Evolutionary conservation across 2,329 filamentous ascomycete species (phyloP), one percentile per base, ranked within the genome.

Genomic region (Colletotrichum chrysophilum): DNA sequence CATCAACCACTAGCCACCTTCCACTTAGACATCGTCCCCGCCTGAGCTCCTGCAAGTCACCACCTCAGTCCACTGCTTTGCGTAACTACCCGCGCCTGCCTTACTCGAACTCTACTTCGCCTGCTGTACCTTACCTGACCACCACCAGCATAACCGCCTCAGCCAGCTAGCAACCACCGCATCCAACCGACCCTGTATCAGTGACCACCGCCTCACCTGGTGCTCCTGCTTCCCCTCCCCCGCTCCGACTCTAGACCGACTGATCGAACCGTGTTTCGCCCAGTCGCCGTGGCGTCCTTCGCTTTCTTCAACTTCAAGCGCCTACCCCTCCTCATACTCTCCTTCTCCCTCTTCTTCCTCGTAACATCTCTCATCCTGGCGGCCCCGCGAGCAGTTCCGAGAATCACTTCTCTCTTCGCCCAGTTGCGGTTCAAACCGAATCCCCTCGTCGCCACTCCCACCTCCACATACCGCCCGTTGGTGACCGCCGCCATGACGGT

Each of bases 361-460:
- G 84, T 85, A 77, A 84, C 89, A 70, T 81, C 87, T 85, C 86
- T 90, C 89, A 94, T 90, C 82, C 91, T 95, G 93, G 93, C 93
- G 88, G 87, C 90, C 82, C 87, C 90, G 84, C 88, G 91, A 83
- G 86, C 90, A 79, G 84, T 89, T 81, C 84, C 88, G 78, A 91
- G 93, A 80, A 86, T 94, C 79, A 87, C 87, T 77, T 88, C 88
- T 71, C 83, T 94, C 78, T 87, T 92, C 75, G 87, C 86, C 80
- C 91, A 93, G 79, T 81, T 94, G 76, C 88, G 87, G 81, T 85
- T 81, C 79, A 84, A 78, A 71, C 80, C 80, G 75, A 80, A 79
- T 74, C 79, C 74, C 71, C 79, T 74, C 71, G 77, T 75, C 71
- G 81, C 80, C 69, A 80, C 79, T 18, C 75, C 79, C 13, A 76